Percentiles rank a stretch among this genome's conserved stretches.
Evolutionary conservation across 2,329 filamentous ascomycete genomes (phyloP).

Genomic region (Xylaria sp.): DNA sequence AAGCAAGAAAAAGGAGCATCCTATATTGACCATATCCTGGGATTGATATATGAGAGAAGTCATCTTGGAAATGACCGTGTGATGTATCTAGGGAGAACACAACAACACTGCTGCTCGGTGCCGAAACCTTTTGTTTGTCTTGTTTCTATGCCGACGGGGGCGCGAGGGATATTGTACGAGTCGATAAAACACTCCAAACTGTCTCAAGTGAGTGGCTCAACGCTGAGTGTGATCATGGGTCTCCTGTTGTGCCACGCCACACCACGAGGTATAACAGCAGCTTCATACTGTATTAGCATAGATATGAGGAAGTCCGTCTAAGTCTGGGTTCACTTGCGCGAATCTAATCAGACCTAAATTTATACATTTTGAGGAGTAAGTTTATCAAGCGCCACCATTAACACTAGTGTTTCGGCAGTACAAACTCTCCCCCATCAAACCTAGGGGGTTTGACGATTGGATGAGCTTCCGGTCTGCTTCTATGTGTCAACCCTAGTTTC

Average conservation of each 20-base stretch:
- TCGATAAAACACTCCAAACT: not conserved
- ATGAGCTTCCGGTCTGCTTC: not conserved
- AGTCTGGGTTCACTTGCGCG: not conserved
- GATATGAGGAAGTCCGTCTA: not conserved
- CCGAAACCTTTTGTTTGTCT: not conserved
- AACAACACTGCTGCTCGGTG: not conserved
- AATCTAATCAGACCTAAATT: too few relatives aligned
- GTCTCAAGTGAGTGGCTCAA: not conserved
- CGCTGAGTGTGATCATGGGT: not conserved
- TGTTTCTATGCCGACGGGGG: not conserved
- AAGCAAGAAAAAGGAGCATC: not conserved
- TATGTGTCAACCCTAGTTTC: not conserved
- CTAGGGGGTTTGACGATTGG: not conserved
- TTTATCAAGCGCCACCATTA: not conserved
- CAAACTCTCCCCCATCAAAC: not conserved
- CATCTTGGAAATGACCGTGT: not conserved
- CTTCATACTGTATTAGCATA: too few relatives aligned
- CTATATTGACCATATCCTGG: not conserved
- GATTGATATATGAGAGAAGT: not conserved
- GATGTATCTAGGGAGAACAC: not conserved
- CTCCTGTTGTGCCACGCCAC: not conserved
- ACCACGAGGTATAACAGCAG: not conserved
- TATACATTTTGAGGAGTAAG: not conserved
- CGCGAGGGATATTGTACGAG: not conserved
- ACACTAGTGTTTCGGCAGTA: not conserved